phyloP scores from a whole-genome alignment of 2,329 filamentous ascomycete species.

The Akanthomyces dipterigenus region DNA sequence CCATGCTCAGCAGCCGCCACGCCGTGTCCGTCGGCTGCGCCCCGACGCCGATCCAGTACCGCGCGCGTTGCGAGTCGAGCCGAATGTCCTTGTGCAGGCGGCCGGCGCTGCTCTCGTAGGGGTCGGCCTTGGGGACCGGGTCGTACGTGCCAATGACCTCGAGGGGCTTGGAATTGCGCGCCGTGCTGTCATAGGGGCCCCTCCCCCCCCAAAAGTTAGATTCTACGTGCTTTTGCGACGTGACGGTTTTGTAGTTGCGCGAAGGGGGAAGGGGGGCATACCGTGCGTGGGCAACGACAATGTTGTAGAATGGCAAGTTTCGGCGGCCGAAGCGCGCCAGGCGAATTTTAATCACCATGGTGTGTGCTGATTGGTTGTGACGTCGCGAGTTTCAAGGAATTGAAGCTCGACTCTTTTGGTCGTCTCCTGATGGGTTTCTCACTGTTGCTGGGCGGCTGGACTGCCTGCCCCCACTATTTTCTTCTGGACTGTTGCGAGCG shows the following conservation, averaged over 20 bases:
- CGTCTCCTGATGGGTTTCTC: background rate
- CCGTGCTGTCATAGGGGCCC: conserved; percentile 53
- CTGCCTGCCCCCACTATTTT: background rate
- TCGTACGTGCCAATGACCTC: conserved; percentile 85
- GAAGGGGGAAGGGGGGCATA: conserved; percentile 37
- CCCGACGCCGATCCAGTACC: conserved; percentile 96
- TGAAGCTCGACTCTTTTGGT: background rate
- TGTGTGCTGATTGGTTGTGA: conserved; percentile 24
- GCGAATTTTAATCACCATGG: conserved; percentile 89
- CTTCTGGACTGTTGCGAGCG: background rate
- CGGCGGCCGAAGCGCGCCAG: conserved; percentile 87
- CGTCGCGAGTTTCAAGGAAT: background rate
- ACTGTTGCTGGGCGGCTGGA: no score
- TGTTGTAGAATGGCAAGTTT: conserved; percentile 93
- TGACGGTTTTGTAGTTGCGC: no score
- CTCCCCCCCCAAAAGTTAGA: conserved; percentile 6
- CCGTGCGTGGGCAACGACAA: conserved; percentile 90
- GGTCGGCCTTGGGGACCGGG: conserved; percentile 56
- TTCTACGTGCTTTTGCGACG: no score
- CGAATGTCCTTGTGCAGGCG: conserved; percentile 86
- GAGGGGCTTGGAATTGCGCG: conserved; percentile 79
- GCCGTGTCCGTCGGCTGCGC: conserved; percentile 88
- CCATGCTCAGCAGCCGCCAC: conserved; percentile 81
- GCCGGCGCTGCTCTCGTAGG: conserved; percentile 55
- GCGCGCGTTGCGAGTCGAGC: conserved; percentile 71